phyloP scores from a whole-genome alignment of 805 yeast species.

The Yarrowia sp. region DNA sequence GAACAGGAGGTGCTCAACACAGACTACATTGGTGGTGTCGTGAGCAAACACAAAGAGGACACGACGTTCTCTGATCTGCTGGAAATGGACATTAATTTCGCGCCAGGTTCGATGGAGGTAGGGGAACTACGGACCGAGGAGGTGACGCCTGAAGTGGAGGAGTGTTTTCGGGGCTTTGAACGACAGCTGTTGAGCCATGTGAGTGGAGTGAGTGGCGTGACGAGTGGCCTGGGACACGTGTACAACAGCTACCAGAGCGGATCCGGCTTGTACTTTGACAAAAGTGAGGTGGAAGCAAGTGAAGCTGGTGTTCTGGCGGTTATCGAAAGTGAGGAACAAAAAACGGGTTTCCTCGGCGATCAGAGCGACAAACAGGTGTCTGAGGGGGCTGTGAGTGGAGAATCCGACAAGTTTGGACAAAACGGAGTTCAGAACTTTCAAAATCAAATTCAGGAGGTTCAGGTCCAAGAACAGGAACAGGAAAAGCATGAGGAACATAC shows the following conservation, averaged over 20 bases:
- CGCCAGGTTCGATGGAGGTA: slow-evolving; percentile 4
- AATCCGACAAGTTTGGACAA: no score
- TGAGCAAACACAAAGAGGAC: background rate
- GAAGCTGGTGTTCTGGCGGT: slow-evolving; percentile 4
- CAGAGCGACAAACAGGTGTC: no score
- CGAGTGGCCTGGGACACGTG: background rate
- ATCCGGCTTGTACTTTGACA: background rate
- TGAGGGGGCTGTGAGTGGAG: no score
- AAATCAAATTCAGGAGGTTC: no score
- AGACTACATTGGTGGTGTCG: slow-evolving; percentile 36
- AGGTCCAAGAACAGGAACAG: no score
- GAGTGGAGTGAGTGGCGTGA: background rate
- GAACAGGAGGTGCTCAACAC: slow-evolving; percentile 89
- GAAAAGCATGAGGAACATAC: no score
- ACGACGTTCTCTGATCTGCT: slow-evolving; percentile 2
- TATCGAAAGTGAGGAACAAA: background rate
- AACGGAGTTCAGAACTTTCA: no score
- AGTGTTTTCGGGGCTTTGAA: slow-evolving; percentile 13
- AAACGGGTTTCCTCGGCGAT: no score
- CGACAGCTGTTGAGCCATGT: slow-evolving; percentile 12
- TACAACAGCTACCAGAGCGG: no score
- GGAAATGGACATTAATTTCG: slow-evolving; percentile 9
- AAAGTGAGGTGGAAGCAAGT: background rate
- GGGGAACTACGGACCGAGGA: slow-evolving; percentile 16
- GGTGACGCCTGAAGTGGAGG: slow-evolving; percentile 18